phyloP scores from a whole-genome alignment of 768 basidiomycete genomes.

The Lactifluus piperatus region DNA sequence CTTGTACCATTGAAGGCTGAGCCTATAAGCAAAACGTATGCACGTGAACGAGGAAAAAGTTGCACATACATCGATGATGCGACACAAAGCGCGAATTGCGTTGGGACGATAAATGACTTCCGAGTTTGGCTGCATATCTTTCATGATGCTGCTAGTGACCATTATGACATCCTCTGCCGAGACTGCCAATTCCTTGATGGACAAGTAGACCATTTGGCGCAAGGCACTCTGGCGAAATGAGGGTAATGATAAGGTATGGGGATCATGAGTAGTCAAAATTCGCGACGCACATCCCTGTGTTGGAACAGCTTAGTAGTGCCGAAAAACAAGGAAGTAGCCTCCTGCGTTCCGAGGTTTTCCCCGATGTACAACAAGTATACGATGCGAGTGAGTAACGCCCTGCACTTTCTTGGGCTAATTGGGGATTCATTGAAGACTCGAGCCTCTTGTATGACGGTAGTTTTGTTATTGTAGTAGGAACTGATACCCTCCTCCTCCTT shows the following conservation, averaged over 20 bases:
- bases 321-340: slow-evolving; percentile 97
- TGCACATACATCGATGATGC: slow-evolving; percentile 89
- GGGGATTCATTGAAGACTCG: slow-evolving; percentile 99
- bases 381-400: slow-evolving; percentile 91
- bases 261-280: background rate
- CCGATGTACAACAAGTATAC: slow-evolving; percentile 95
- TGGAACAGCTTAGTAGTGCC: slow-evolving; percentile 98
- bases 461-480: slow-evolving; percentile 94
- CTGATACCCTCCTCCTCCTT: slow-evolving; percentile 97
- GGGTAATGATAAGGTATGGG: background rate
- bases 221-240: slow-evolving; percentile 62
- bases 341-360: slow-evolving; percentile 89
- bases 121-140: slow-evolving; percentile 98
- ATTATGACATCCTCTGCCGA: slow-evolving; percentile 99
- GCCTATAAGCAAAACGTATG: slow-evolving; percentile 9
- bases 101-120: slow-evolving; percentile 99
- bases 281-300: slow-evolving; percentile 86
- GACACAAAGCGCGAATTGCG: slow-evolving; percentile 90
- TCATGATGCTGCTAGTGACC: slow-evolving; percentile 99
- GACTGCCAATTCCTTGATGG: slow-evolving; percentile 93
- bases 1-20: slow-evolving; percentile 99
- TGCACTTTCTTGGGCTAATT: slow-evolving; percentile 94
- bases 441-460: slow-evolving; percentile 96
- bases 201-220: slow-evolving; percentile 95
- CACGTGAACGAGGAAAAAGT: background rate